Conservation (phyloP, 805 yeast species). For the Hemisphaericaspora nanyangensis region DNA sequence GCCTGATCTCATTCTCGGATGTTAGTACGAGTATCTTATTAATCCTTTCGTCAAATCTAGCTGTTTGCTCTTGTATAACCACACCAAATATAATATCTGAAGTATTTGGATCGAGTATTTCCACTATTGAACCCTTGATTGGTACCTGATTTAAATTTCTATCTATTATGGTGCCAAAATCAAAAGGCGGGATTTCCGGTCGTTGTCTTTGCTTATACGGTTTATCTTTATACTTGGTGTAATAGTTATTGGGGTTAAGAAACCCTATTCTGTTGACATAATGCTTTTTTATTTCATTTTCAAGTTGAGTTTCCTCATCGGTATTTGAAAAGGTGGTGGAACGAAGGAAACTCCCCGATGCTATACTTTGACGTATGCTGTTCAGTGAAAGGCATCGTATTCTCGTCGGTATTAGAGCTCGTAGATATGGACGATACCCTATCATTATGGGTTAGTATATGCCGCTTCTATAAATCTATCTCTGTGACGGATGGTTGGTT, state of each 20-base stretch:
- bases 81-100: slow-evolving; percentile 27
- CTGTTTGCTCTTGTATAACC: slow-evolving; percentile 27
- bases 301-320: not conserved
- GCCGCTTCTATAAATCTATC: no score
- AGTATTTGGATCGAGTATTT: slow-evolving; percentile 19
- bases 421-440: no score
- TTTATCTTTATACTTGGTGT: not conserved
- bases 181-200: slow-evolving; percentile 1
- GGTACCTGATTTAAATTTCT: slow-evolving; percentile 16
- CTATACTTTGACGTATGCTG: not conserved
- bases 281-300: no score
- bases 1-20: slow-evolving; percentile 23
- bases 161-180: slow-evolving; percentile 5
- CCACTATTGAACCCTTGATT: slow-evolving; percentile 37
- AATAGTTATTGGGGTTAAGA: not conserved
- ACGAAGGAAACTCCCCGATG: not conserved
- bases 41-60: slow-evolving; percentile 30
- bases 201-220: not conserved
- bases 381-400: not conserved
- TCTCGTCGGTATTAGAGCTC: no score
- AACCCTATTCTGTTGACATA: not conserved
- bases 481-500: no score
- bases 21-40: slow-evolving; percentile 32
- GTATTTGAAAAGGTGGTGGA: no score
- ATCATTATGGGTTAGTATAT: no score